Conservation (phyloP, 1,284 basidiomycete genomes). For the Sanghuangporus weigelae region DNA sequence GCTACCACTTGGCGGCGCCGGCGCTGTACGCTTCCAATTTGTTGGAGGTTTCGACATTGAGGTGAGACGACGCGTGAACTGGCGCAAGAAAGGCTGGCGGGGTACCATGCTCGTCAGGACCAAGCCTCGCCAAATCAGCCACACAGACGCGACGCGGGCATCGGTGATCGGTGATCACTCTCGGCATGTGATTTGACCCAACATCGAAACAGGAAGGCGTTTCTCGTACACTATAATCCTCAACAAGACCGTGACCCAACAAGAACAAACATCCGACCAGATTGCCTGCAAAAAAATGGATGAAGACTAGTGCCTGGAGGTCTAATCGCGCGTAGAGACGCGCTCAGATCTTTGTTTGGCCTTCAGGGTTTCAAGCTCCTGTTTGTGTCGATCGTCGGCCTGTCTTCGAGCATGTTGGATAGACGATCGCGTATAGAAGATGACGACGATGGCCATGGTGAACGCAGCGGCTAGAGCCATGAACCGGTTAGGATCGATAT, state of each 20-base stretch:
- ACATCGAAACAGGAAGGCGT: neutral
- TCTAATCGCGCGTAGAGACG: neutral
- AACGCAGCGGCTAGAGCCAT: conserved; percentile 26
- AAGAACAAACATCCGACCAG: too few species aligned
- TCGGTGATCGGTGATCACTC: neutral
- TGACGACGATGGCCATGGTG: conserved; percentile 25
- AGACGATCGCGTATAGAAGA: conserved; percentile 22
- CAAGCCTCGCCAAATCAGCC: neutral
- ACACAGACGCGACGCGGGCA: neutral
- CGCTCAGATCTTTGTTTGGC: neutral
- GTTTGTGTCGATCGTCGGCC: conserved; percentile 8
- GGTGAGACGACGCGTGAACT: conserved; percentile 3
- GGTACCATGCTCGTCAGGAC: conserved; percentile 12
- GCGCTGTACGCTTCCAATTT: conserved; percentile 49
- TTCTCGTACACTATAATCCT: too few species aligned
- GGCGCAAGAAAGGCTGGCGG: neutral
- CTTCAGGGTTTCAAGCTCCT: conserved; percentile 6
- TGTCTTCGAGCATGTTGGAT: conserved; percentile 24
- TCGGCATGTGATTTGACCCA: neutral
- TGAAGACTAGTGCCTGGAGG: neutral
- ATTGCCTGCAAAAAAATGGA: too few species aligned
- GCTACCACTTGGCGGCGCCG: conserved; percentile 35
- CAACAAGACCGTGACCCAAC: too few species aligned
- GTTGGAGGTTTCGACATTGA: conserved; percentile 24
- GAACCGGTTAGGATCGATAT: conserved; percentile 17